These are phyloP conservation scores for Eucalyptus regnans DNA, from an alignment of 345 rosid species.

Conservation along the genomic window DNA sequence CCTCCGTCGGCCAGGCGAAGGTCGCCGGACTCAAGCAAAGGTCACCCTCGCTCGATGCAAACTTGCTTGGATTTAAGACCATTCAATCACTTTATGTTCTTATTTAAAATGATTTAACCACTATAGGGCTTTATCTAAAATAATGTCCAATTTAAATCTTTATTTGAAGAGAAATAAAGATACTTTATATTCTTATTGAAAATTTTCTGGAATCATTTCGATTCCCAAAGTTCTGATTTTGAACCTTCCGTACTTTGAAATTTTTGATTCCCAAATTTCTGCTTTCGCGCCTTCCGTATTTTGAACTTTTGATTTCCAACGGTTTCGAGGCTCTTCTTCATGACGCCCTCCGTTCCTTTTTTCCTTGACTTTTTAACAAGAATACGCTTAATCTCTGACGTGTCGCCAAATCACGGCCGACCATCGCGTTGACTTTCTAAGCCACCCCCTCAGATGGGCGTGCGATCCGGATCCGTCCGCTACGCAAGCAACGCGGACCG, in stretches of 20 bases:
- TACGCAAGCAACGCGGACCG: background rate
- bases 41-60: rapidly evolving
- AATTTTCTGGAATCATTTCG: background rate
- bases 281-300: too few species aligned
- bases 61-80: too few species aligned
- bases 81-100: rapidly evolving
- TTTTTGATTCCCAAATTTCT: too few species aligned
- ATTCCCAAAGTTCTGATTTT: background rate
- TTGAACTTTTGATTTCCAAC: background rate
- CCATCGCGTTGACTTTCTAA: background rate
- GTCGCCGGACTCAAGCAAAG: rapidly evolving
- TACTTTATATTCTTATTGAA: too few species aligned
- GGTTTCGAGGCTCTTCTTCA: background rate
- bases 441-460: background rate
- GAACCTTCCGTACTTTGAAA: background rate
- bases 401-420: background rate
- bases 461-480: background rate
- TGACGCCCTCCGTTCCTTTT: background rate
- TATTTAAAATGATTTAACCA: too few species aligned
- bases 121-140: too few species aligned
- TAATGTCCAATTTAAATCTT: too few species aligned
- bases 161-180: too few species aligned
- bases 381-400: background rate
- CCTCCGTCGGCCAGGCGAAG: rapidly evolving
- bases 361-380: background rate